These are phyloP conservation scores for Medicago lupulina DNA, from an alignment of 306 rosid genomes.

Conservation along the genomic window DNA sequence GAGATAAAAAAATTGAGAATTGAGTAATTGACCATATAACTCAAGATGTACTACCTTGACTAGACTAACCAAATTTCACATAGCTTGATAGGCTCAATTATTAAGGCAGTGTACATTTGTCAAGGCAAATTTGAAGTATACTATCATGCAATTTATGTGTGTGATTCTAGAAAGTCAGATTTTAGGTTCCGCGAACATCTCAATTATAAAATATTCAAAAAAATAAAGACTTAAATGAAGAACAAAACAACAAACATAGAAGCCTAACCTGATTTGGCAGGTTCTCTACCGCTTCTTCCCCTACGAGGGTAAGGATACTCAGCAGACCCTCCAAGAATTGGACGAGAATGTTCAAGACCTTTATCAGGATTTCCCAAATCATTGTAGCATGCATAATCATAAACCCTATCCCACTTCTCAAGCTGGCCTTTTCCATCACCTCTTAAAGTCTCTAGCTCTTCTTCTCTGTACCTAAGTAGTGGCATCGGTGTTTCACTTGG, in stretches of 20 bases:
- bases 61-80: too few relatives aligned
- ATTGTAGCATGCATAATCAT: constrained; percentile 76
- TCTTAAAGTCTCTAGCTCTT: constrained; percentile 68
- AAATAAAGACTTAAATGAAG: constrained; percentile 2
- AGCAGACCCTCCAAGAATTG: constrained; percentile 70
- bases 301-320: constrained; percentile 85
- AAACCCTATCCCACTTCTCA: constrained; percentile 77
- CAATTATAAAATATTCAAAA: too few relatives aligned
- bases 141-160: too few relatives aligned
- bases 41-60: too few relatives aligned
- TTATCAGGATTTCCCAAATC: constrained; percentile 70
- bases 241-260: neutral
- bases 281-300: constrained; percentile 79
- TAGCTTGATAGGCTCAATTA: too few relatives aligned
- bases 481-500: constrained; percentile 68
- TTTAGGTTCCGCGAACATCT: too few relatives aligned
- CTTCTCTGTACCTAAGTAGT: constrained; percentile 60
- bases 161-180: too few relatives aligned
- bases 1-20: too few relatives aligned
- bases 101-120: too few relatives aligned
- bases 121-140: too few relatives aligned
- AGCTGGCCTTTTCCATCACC: constrained; percentile 72
- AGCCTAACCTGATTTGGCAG: constrained; percentile 56
- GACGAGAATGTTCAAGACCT: constrained; percentile 57
- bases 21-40: too few relatives aligned